Evolutionary conservation across 192 early-diverging fungal genomes (phyloP).

Genomic region (Backusella luteola): DNA sequence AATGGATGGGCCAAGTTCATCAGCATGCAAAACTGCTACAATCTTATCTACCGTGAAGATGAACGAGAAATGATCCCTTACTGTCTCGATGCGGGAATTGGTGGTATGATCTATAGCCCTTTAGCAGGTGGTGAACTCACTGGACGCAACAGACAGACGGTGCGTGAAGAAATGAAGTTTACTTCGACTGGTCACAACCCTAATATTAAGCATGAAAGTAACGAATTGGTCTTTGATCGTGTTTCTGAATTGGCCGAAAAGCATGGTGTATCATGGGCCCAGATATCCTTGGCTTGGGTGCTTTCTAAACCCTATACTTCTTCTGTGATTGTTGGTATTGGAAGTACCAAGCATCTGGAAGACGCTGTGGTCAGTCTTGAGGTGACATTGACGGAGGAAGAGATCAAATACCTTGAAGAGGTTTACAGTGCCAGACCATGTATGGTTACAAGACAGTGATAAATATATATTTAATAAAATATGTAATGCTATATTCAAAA

Average conservation of each 20-base stretch:
- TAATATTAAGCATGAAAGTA: background rate
- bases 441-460: too few species aligned
- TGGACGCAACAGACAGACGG: conserved; percentile 20
- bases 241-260: conserved; percentile 27
- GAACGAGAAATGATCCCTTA: conserved; percentile 42
- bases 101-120: conserved; percentile 23
- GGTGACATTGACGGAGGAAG: conserved; percentile 24
- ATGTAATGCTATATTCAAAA: too few species aligned
- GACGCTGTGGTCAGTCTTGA: conserved; percentile 20
- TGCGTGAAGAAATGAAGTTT: background rate
- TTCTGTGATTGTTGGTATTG: conserved; percentile 23
- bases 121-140: conserved; percentile 30
- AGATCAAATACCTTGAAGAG: conserved; percentile 25
- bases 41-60: conserved; percentile 42
- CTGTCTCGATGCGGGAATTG: conserved; percentile 33
- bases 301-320: conserved; percentile 16
- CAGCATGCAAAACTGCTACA: conserved; percentile 35
- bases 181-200: too few species aligned
- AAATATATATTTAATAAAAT: too few species aligned
- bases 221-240: conserved; percentile 21
- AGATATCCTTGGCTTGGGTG: conserved; percentile 30
- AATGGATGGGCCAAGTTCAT: conserved; percentile 34
- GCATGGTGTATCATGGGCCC: conserved; percentile 12
- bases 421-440: background rate
- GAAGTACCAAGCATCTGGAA: conserved; percentile 23